Evolutionary conservation across 2,329 filamentous ascomycete genomes (phyloP).

Genomic region (Penicillium janthinellum): DNA sequence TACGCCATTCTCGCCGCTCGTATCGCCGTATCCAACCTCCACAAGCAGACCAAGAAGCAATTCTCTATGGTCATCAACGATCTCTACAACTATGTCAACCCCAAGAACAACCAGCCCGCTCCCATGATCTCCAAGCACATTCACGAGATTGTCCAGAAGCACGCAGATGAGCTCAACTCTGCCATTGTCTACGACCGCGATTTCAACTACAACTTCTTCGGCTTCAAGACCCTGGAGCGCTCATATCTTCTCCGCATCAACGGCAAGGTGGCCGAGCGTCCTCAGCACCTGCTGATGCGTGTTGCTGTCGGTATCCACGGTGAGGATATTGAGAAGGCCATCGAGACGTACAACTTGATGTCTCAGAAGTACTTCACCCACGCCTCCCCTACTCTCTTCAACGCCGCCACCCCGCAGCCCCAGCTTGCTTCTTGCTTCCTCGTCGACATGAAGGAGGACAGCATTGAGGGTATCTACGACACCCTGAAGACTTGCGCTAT

Average conservation of each 20-base stretch:
- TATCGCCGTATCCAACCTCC: slow-evolving; percentile 98
- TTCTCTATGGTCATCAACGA: slow-evolving; percentile 95
- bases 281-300: slow-evolving; percentile 99
- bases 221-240: slow-evolving; percentile 98
- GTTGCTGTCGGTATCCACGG: slow-evolving; percentile 96
- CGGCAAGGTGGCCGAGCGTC: slow-evolving; percentile 93
- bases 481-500: slow-evolving; percentile 98
- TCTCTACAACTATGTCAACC: slow-evolving; percentile 94
- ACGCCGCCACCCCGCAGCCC: slow-evolving; percentile 89
- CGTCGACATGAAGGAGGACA: slow-evolving; percentile 99
- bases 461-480: slow-evolving; percentile 98
- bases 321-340: slow-evolving; percentile 87
- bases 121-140: slow-evolving; percentile 94
- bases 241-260: slow-evolving; percentile 96
- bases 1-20: slow-evolving; percentile 97
- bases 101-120: slow-evolving; percentile 77
- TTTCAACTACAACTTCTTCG: slow-evolving; percentile 99
- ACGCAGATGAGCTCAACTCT: slow-evolving; percentile 96
- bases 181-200: slow-evolving; percentile 99
- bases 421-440: slow-evolving; percentile 98
- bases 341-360: slow-evolving; percentile 99
- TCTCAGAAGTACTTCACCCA: slow-evolving; percentile 98
- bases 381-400: slow-evolving; percentile 96
- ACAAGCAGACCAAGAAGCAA: slow-evolving; percentile 99
- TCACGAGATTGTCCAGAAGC: slow-evolving; percentile 91